phyloP scores from a whole-genome alignment of 495 filamentous ascomycete genomes.

The Penicillium paradoxum region DNA sequence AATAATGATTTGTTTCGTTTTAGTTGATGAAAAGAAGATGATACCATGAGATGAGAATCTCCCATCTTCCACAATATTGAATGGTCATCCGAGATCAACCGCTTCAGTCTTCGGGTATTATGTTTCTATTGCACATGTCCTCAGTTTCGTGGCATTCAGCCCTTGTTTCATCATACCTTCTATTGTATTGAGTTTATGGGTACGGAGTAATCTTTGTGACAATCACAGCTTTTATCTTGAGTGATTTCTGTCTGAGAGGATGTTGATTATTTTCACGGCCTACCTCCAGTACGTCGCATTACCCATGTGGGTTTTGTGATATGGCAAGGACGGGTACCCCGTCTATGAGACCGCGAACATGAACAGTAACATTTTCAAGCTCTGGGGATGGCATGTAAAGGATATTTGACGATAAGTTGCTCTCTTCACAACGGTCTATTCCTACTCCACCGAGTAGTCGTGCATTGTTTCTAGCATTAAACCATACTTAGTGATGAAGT shows the following conservation, averaged over 20 bases:
- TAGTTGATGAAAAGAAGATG: not conserved
- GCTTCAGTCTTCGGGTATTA: not conserved
- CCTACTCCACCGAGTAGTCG: too few relatives aligned
- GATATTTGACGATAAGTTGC: too few relatives aligned
- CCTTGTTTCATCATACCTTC: not conserved
- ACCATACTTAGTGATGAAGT: too few relatives aligned
- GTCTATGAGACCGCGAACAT: too few relatives aligned
- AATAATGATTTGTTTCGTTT: not conserved
- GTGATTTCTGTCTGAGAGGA: not conserved
- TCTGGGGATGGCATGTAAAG: too few relatives aligned
- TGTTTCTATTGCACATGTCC: not conserved
- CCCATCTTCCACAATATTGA: not conserved
- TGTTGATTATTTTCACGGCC: too few relatives aligned
- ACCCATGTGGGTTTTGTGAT: too few relatives aligned
- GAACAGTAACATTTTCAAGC: too few relatives aligned
- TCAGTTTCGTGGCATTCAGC: not conserved
- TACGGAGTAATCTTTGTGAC: not conserved
- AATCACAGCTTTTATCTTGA: not conserved
- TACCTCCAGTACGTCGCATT: too few relatives aligned
- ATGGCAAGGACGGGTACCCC: too few relatives aligned
- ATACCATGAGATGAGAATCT: not conserved
- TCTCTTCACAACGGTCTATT: too few relatives aligned
- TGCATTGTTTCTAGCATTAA: too few relatives aligned
- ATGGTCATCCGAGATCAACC: not conserved
- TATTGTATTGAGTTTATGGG: not conserved